Conservation (phyloP, 176 grass and related monocot species). For the Musa schizocarpa region DNA sequence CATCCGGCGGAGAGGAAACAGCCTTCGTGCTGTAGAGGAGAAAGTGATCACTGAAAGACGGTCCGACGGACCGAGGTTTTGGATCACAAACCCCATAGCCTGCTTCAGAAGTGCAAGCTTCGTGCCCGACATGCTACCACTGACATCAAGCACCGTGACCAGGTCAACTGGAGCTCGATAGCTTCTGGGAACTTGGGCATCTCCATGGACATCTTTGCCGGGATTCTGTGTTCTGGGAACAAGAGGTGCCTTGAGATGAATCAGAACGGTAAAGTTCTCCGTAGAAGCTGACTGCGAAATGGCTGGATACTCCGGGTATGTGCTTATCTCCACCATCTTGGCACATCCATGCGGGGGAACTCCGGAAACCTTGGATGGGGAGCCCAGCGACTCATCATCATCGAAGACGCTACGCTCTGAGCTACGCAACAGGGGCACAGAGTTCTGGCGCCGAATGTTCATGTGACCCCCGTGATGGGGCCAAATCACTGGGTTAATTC, state of each 20-base stretch:
- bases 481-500: constrained; percentile 2
- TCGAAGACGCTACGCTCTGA: constrained; percentile 52
- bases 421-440: constrained; percentile 32
- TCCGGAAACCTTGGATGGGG: constrained; percentile 20
- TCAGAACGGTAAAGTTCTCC: constrained; percentile 62
- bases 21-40: constrained; percentile 71
- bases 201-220: constrained; percentile 14
- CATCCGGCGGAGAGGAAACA: constrained; percentile 81
- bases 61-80: constrained; percentile 75
- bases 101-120: constrained; percentile 87
- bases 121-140: constrained; percentile 90
- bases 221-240: constrained; percentile 23
- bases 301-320: constrained; percentile 69
- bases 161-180: constrained; percentile 69
- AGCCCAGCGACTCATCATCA: constrained; percentile 71
- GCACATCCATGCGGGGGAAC: constrained; percentile 23
- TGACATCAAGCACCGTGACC: constrained; percentile 91
- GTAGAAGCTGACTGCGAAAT: constrained; percentile 50
- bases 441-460: neutral
- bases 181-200: constrained; percentile 12
- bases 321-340: constrained; percentile 66
- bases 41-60: constrained; percentile 77
- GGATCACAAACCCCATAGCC: constrained; percentile 97
- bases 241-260: constrained; percentile 77
- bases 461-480: neutral